These are phyloP conservation scores for Metarhizium robertsii DNA, from an alignment of 2,329 filamentous ascomycete species.

Conservation along the genomic window DNA sequence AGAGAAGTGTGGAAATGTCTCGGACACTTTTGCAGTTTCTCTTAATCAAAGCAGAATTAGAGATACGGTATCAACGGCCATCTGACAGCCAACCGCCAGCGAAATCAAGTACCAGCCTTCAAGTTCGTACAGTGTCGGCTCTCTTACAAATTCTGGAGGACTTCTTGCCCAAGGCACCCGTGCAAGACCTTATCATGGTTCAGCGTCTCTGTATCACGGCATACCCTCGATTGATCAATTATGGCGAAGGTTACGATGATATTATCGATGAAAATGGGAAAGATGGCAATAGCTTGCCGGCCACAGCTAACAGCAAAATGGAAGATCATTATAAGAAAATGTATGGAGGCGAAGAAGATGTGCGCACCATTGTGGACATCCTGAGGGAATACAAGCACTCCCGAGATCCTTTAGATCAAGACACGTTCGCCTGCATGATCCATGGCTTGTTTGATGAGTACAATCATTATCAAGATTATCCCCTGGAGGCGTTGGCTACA, in stretches of 20 bases:
- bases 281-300: constrained; percentile 70
- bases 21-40: constrained; percentile 70
- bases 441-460: constrained; percentile 97
- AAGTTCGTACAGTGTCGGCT: constrained; percentile 75
- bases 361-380: constrained; percentile 75
- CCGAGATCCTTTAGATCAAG: constrained; percentile 73
- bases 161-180: constrained; percentile 47
- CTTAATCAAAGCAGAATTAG: constrained; percentile 73
- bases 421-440: constrained; percentile 97
- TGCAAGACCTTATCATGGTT: constrained; percentile 65
- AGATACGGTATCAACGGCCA: constrained; percentile 62
- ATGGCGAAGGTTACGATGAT: constrained; percentile 84
- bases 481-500: constrained; percentile 88
- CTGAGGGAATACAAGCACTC: constrained; percentile 85
- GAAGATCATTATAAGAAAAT: constrained; percentile 97
- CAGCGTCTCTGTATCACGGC: constrained; percentile 85
- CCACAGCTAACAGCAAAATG: constrained; percentile 80
- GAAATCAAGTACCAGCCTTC: constrained; percentile 63
- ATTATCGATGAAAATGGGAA: constrained; percentile 80
- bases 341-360: constrained; percentile 85
- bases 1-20: constrained; percentile 58
- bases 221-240: constrained; percentile 93
- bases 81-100: constrained; percentile 48
- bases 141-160: constrained; percentile 73
- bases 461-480: constrained; percentile 89